phyloP scores from a whole-genome alignment of 257 asterid species.

The Handroanthus guayacan region DNA sequence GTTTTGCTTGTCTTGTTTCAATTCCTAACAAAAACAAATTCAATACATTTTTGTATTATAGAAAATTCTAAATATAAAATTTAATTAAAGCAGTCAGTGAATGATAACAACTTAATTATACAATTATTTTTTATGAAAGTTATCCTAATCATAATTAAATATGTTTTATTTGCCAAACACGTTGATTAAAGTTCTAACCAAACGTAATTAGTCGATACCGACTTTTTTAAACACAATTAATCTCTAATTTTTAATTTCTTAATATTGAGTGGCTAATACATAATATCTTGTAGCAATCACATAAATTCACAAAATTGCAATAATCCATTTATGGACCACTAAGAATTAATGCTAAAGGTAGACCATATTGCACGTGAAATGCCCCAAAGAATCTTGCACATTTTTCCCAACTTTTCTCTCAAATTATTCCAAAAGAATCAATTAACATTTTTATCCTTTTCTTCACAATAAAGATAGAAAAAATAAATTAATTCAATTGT shows the following conservation, averaged over 20 bases:
- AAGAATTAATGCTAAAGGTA: constrained; percentile 22
- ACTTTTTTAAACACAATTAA: constrained; percentile 32
- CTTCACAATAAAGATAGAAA: not conserved
- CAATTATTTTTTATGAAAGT: too few species aligned
- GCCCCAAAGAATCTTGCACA: constrained; percentile 28
- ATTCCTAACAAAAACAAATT: not conserved
- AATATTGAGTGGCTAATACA: constrained; percentile 36
- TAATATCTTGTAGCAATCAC: constrained; percentile 33
- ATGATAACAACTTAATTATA: too few species aligned
- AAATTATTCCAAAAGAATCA: constrained; percentile 20
- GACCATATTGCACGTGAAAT: constrained; percentile 45
- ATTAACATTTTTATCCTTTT: not conserved
- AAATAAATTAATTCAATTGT: not conserved
- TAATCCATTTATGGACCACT: constrained; percentile 46
- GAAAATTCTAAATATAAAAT: not conserved
- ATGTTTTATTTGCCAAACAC: constrained; percentile 32
- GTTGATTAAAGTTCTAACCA: not conserved
- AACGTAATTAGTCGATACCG: constrained; percentile 41
- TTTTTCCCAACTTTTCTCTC: constrained; percentile 25
- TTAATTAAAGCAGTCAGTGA: too few species aligned
- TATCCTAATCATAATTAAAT: too few species aligned
- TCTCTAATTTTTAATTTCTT: not conserved
- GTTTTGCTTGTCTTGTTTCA: not conserved
- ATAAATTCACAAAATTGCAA: not conserved
- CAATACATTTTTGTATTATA: not conserved